Percentiles rank a stretch among this genome's conserved stretches.
Evolutionary conservation across 179 eudicot genomes (phyloP).

Genomic region (Monotropa hypopitys): DNA sequence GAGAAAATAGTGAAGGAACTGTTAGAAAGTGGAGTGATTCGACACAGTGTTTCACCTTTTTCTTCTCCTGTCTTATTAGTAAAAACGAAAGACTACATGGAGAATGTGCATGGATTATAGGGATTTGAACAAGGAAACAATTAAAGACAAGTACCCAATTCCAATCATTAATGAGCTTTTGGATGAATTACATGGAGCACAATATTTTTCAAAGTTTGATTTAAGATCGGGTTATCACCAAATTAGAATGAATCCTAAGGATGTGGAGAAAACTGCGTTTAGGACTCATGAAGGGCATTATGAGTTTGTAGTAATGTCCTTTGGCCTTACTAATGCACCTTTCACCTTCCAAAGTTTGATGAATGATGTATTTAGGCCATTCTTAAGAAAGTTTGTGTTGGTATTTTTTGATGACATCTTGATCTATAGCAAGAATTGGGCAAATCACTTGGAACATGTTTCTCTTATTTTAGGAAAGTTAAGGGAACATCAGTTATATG

Average conservation of each 20-base stretch:
- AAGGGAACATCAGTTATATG: not conserved
- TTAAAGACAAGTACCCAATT: not conserved
- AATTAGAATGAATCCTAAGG: not conserved
- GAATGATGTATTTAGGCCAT: not conserved
- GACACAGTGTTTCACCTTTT: no score
- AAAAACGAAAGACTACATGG: no score
- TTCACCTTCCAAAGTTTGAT: not conserved
- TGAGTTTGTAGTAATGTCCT: not conserved
- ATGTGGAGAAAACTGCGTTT: no score
- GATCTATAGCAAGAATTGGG: not conserved
- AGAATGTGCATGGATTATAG: no score
- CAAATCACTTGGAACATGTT: not conserved
- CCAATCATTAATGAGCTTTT: not conserved
- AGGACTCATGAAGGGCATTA: no score
- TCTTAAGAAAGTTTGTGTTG: not conserved
- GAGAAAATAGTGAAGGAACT: no score
- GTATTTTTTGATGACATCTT: not conserved
- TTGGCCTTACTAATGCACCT: not conserved
- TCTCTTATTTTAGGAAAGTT: not conserved
- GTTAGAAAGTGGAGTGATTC: no score
- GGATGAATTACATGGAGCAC: not conserved
- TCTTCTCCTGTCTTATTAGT: no score
- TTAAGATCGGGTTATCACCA: not conserved
- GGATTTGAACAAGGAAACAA: no score
- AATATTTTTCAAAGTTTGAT: not conserved